These are phyloP conservation scores for Calonectria pauciramosa DNA, from an alignment of 2,329 filamentous ascomycete species.

Conservation along the genomic window DNA sequence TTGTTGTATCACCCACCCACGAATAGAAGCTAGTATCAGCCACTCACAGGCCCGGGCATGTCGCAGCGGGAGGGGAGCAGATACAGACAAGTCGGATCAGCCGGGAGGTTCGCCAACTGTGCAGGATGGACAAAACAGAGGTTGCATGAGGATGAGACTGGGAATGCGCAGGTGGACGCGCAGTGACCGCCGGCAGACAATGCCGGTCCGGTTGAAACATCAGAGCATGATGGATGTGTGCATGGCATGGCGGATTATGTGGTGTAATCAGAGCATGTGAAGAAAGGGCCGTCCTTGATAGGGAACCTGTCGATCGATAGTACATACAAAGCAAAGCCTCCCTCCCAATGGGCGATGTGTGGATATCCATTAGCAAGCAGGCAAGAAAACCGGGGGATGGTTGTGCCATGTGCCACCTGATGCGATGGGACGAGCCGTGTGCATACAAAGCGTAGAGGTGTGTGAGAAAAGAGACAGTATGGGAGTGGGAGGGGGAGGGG, in stretches of 20 bases:
- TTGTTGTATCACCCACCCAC: background rate
- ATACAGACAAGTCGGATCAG: background rate
- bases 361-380: conserved; percentile 22
- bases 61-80: background rate
- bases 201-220: conserved; percentile 3
- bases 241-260: background rate
- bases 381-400: background rate
- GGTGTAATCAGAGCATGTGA: conserved; percentile 8
- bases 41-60: background rate
- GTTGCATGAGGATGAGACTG: conserved; percentile 6
- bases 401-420: conserved; percentile 16
- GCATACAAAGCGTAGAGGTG: background rate
- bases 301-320: background rate
- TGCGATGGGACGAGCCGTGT: background rate
- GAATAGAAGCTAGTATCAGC: background rate
- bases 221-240: background rate
- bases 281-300: background rate
- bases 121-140: background rate
- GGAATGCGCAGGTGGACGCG: background rate
- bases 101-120: background rate
- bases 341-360: conserved; percentile 4
- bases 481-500: conserved; percentile 4
- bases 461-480: conserved; percentile 3
- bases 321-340: background rate
- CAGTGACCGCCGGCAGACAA: background rate